Conservation (phyloP, 164 flowering plant species). For the Piper betle region DNA sequence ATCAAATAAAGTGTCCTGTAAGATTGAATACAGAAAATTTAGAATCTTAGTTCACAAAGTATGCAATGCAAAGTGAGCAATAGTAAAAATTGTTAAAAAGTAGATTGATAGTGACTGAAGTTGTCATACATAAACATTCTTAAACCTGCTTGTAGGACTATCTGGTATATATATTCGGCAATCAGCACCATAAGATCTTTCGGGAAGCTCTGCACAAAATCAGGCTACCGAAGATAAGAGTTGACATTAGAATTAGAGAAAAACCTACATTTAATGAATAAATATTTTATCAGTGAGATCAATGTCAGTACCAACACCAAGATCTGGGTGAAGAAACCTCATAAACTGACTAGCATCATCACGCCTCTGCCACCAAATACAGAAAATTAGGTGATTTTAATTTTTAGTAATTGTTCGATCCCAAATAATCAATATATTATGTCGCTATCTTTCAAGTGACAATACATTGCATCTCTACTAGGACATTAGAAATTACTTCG, state of each 20-base stretch:
- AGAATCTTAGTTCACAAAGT: background rate
- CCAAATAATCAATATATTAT: background rate
- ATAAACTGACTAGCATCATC: constrained; percentile 97
- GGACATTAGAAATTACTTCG: no score
- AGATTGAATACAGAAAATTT: constrained; percentile 5
- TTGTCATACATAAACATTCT: constrained; percentile 96
- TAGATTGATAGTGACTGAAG: constrained; percentile 32
- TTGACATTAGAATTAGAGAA: background rate
- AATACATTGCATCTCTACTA: no score
- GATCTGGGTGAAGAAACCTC: constrained; percentile 96
- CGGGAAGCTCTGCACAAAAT: constrained; percentile 77
- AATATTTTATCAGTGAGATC: background rate
- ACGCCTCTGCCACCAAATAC: constrained; percentile 50
- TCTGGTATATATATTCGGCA: constrained; percentile 88
- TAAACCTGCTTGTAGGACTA: constrained; percentile 93
- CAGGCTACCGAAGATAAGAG: background rate
- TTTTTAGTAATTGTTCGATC: background rate
- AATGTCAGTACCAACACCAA: constrained; percentile 72
- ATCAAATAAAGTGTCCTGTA: constrained; percentile 89
- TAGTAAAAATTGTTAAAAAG: constrained; percentile 3
- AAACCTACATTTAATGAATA: background rate
- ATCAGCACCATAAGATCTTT: constrained; percentile 93
- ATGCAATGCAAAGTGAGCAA: background rate
- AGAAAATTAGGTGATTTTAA: background rate
- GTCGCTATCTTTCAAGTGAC: no score